Percentiles rank a stretch among this genome's conserved stretches.
phyloP scores from a whole-genome alignment of 306 rosid species.

The Trichosanthes truncata region DNA sequence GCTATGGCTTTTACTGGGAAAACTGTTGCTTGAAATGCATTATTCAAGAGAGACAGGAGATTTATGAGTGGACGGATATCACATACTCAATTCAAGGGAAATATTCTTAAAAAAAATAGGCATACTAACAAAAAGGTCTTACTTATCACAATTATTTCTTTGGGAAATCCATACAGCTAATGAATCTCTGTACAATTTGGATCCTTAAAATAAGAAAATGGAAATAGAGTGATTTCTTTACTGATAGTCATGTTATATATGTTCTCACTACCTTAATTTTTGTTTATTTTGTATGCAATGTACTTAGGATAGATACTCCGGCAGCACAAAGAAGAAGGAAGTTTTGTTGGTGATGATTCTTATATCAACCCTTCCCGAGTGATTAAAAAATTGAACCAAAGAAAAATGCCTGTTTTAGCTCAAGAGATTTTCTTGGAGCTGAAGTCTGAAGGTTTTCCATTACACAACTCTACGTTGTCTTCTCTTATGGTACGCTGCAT shows the following conservation, averaged over 20 bases:
- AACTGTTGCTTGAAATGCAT: neutral
- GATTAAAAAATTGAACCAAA: conserved; percentile 15
- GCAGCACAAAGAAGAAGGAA: conserved; percentile 18
- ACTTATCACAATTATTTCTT: neutral
- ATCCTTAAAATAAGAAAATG: neutral
- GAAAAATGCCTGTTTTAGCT: conserved; percentile 29
- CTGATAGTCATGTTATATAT: neutral
- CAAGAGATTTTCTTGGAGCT: conserved; percentile 29
- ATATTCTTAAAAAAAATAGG: neutral
- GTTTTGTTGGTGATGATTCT: conserved; percentile 9
- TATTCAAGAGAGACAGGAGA: neutral
- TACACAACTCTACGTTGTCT: conserved; percentile 28
- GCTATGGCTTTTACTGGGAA: neutral
- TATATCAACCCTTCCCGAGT: conserved; percentile 14
- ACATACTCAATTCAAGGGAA: neutral
- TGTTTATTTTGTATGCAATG: conserved; percentile 2
- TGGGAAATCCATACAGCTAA: neutral
- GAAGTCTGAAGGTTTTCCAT: conserved; percentile 22
- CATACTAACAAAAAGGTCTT: neutral
- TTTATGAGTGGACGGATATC: neutral
- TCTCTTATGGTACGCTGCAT: conserved; percentile 35
- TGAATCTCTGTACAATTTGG: neutral
- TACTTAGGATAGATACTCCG: conserved; percentile 29
- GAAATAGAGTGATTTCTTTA: neutral
- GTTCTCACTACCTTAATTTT: neutral